Base-by-base conservation (phyloP, 768 basidiomycete genomes). In the Lactarius hengduanensis region DNA sequence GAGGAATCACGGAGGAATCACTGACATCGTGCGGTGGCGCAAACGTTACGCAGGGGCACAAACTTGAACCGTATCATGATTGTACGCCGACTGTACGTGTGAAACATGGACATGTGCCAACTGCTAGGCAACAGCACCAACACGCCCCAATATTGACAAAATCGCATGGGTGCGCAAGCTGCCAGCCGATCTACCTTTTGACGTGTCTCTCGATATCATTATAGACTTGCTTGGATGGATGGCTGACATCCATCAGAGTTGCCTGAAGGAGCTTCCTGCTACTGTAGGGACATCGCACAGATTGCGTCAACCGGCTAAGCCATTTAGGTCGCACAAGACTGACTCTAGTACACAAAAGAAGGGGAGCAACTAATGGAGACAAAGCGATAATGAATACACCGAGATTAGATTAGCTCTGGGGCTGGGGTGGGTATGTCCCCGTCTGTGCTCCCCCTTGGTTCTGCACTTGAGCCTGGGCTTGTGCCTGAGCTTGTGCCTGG, bases 401-500 rank as follows among this genome's bases (percentile, higher is more conserved):
- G 34, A 57, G 32, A 16, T 45, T 36, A 59, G 26, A 16, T 54
- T n/a, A 59, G 40, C 26, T 47, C 40, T 62, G 43, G 32, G 67
- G 26, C 45, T 68, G 67, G 15, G 67, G 60, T 11, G 54, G 55
- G 55, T 62, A 61, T 36, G 65, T 50, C 32, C 68, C 66, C 6
- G 65, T 22, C 43, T 69, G 68, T 47, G 56, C 20, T n/a, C 45
- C 64, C 47, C 57, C 64, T 47, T 67, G 66, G 4, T 57, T 57
- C 59, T 68, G 67, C 3, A 53, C 66, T 22, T 62, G 61, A 41
- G 45, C 60, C 28, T 59, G 57, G 9, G 60, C 63, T 26, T 59
- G 45, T 2, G 66, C 65, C 34, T 69, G 68, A 22, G 59, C 58
- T n/a, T 67, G 66, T 2, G 66, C 66, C 15, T 67, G 66, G 2